Conservation (phyloP, 768 basidiomycete species). For the Termitomyces sp. region DNA sequence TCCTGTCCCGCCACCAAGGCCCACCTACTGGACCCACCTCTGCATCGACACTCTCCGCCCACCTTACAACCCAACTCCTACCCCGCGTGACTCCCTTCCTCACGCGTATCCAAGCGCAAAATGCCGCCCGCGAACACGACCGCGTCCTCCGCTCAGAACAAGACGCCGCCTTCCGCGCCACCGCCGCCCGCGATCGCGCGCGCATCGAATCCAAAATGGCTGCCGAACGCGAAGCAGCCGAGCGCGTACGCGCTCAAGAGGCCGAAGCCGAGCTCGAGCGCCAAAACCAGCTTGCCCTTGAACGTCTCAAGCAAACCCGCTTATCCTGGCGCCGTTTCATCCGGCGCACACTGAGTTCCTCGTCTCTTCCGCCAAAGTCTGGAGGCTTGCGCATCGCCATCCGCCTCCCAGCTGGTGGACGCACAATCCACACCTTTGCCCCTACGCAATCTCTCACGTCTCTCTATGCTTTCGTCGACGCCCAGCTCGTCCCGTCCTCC, state of each 20-base stretch:
- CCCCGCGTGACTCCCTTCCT: slow-evolving; percentile 82
- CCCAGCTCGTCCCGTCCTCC: slow-evolving; percentile 44
- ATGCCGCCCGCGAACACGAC: slow-evolving; percentile 46
- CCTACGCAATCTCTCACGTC: slow-evolving; percentile 45
- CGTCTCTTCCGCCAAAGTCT: not conserved
- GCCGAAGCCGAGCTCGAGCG: slow-evolving; percentile 22
- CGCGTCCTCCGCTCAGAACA: slow-evolving; percentile 73
- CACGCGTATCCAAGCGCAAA: slow-evolving; percentile 46
- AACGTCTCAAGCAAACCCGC: not conserved
- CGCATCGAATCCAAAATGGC: slow-evolving; percentile 53
- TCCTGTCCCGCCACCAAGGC: slow-evolving; percentile 85
- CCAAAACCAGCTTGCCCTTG: not conserved
- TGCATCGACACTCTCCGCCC: slow-evolving; percentile 53
- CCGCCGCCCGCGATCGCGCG: slow-evolving; percentile 1
- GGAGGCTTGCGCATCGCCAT: not conserved
- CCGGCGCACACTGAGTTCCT: slow-evolving; percentile 31
- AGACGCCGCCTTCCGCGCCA: slow-evolving; percentile 37
- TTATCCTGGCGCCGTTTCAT: slow-evolving; percentile 42
- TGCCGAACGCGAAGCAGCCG: slow-evolving; percentile 27
- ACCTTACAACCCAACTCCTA: slow-evolving; percentile 67
- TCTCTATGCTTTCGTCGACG: slow-evolving; percentile 73
- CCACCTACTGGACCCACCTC: slow-evolving; percentile 54
- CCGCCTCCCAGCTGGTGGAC: slow-evolving; percentile 33
- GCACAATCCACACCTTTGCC: slow-evolving; percentile 56
- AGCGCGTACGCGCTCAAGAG: slow-evolving; percentile 27